Evolutionary conservation across 768 basidiomycete species (phyloP), one percentile per base, ranked within the genome.

Genomic region (Trametes gibbosa): DNA sequence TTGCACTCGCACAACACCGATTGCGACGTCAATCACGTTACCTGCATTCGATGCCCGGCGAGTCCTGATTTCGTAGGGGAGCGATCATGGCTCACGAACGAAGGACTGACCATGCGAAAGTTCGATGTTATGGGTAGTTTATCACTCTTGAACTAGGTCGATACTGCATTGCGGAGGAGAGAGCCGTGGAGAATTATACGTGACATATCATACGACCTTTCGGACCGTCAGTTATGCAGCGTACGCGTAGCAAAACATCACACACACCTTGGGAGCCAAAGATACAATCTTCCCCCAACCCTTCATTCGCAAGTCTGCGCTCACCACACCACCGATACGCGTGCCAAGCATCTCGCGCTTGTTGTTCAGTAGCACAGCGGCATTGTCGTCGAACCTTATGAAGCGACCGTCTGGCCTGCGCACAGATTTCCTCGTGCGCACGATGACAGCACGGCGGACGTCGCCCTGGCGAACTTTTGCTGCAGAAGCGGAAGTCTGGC

Each of bases 321-420:
- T 94, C 45, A 98, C 95, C 43, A 95, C 87, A 0, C 95, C 95
- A 66, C 90, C 90, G 54, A 98, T 93, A 68, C 96, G 85, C 50
- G 95, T 97, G 19, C 95, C 95, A 58, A 98, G 70, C 90, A 98
- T 92, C 75, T 96, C 93, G 56, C 87, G 83, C 77, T 98, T 98
- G 78, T 92, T 92, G 74, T 98, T 98, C 57, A 98, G 73, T 35
- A 98, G 75, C 5, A 98, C 94, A 9, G 86, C 93, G 0, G 96
- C 96, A 68, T 98, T 98, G 80, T 98, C 96, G 75, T 98, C 96
- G 74, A 98, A 98, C 45, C 90, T 80, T 63, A 98, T 79, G 66
- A 84, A 79, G 27, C 92, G 82, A 14, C 96, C 96, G 74, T 98
- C 96, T 21, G 94, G 87, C 69, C 96, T 78, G 41, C 85, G 81